Base-by-base conservation (phyloP, 179 eudicot species). In the Silene vulgaris region DNA sequence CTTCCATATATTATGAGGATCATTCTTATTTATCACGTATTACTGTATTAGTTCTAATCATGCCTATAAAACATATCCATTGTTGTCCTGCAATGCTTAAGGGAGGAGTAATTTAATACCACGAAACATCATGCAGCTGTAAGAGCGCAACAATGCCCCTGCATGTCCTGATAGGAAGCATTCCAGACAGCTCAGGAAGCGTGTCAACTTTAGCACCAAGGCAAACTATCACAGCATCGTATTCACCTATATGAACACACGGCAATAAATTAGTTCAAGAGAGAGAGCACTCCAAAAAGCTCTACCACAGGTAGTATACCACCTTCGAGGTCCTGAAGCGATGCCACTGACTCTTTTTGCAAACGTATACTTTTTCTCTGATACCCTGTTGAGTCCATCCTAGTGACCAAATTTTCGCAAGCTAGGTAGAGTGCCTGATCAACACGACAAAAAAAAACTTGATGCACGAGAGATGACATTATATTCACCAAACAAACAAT, bases 161-260 rank as follows among this genome's bases (percentile, higher is more conserved):
- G 81, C 99, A 96, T 54, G 86, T 86, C 86, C 99, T 86, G 81
- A 96, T 52, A 76, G 99, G 99, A 78, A 96, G 93, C 76, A 75
- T 82, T 81, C 93, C 97, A 71, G 85, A 80, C 8, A 96, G 87
- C 80, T 93, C 93, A 23, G 97, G 91, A 70, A 96, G 89, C 87
- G 85, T 88, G 52, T 80, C 85, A 70, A 88, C 86, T 86, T 87
- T 85, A 65, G 98, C 97, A 63, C 99, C 98, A 56, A 93, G 88
- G 76, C 99, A 96, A 75, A 96, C 85, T 73, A 96, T 74, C 54
- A 96, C 96, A 45, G 88, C 91, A 81, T 85, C 93, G 66, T 89
- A 96, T 52, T 84, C 87, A 67, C 87, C 99, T 95, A 85, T 16
- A 86, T 65, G 84, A 77, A 65, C 74, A 73, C 63, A 77, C 14